A percentile compares a stretch with the other conserved stretches of the same genome.
phyloP scores from a whole-genome alignment of 1,139 yeast species.

The Nematodospora anomalae region DNA sequence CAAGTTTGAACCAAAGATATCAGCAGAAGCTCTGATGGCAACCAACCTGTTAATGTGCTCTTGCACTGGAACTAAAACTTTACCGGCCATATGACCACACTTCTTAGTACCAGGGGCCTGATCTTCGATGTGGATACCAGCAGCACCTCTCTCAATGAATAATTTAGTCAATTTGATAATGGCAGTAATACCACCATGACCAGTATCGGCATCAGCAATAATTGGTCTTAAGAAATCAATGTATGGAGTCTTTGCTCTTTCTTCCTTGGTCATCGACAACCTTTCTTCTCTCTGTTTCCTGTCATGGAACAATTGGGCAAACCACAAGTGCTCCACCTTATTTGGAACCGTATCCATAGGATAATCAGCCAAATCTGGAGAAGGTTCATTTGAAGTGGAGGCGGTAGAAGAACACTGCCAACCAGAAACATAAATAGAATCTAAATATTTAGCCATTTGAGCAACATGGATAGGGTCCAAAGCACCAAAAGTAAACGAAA shows the following conservation, averaged over 20 bases:
- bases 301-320: slow-evolving; percentile 96
- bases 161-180: slow-evolving; percentile 92
- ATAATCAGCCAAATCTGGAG: slow-evolving; percentile 97
- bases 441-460: slow-evolving; percentile 95
- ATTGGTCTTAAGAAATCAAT: slow-evolving; percentile 91
- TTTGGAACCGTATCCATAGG: slow-evolving; percentile 99
- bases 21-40: slow-evolving; percentile 95
- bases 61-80: slow-evolving; percentile 95
- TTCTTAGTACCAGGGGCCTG: slow-evolving; percentile 99
- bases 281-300: slow-evolving; percentile 93
- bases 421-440: slow-evolving; percentile 90
- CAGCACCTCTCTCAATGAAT: slow-evolving; percentile 98
- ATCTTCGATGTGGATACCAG: slow-evolving; percentile 97
- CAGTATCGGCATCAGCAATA: slow-evolving; percentile 97
- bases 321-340: slow-evolving; percentile 95
- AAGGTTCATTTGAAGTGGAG: slow-evolving; percentile 94
- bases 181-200: slow-evolving; percentile 98
- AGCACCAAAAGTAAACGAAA: slow-evolving; percentile 92
- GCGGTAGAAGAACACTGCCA: slow-evolving; percentile 99
- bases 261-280: slow-evolving; percentile 53
- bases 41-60: slow-evolving; percentile 94
- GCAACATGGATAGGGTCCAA: slow-evolving; percentile 94
- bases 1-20: slow-evolving; percentile 83
- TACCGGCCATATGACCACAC: slow-evolving; percentile 99
- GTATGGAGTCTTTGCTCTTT: slow-evolving; percentile 63